Evolutionary conservation across 805 yeast species (phyloP).

Genomic region (Blastobotrys mokoenaii): DNA sequence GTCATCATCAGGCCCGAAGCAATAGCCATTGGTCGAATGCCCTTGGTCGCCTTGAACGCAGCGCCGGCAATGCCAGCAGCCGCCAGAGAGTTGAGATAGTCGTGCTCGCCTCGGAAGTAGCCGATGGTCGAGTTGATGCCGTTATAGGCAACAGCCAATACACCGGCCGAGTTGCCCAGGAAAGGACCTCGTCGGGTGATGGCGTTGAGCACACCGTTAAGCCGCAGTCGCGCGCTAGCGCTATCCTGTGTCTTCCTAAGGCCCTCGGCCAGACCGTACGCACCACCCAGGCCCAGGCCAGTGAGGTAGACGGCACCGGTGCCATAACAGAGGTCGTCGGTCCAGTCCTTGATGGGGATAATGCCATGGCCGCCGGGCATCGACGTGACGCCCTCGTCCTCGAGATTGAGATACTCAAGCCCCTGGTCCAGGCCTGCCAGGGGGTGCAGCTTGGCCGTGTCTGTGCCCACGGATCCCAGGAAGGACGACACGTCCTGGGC

Average conservation of each 20-base stretch:
- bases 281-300: constrained; percentile 81
- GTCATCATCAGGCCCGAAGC: constrained; percentile 79
- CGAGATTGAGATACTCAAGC: constrained; percentile 82
- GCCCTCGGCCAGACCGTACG: constrained; percentile 84
- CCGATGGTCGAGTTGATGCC: constrained; percentile 74
- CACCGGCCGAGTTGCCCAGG: constrained; percentile 92
- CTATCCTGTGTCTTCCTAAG: constrained; percentile 63
- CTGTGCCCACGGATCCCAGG: constrained; percentile 53
- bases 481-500: constrained; percentile 56
- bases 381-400: constrained; percentile 67
- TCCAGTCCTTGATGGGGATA: constrained; percentile 95
- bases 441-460: constrained; percentile 74
- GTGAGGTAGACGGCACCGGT: constrained; percentile 88
- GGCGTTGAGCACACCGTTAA: constrained; percentile 85
- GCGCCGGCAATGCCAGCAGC: constrained; percentile 95
- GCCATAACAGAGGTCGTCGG: constrained; percentile 95
- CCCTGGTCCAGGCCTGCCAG: constrained; percentile 87
- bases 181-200: constrained; percentile 94
- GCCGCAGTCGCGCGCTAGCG: constrained; percentile 70
- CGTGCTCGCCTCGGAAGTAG: constrained; percentile 79
- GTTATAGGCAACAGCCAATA: constrained; percentile 82
- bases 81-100: constrained; percentile 69
- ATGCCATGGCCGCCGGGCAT: constrained; percentile 84
- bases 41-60: constrained; percentile 75
- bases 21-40: constrained; percentile 79